phyloP scores from a whole-genome alignment of 2,329 filamentous ascomycete species.

The Sporothrix pseudoabietina region DNA sequence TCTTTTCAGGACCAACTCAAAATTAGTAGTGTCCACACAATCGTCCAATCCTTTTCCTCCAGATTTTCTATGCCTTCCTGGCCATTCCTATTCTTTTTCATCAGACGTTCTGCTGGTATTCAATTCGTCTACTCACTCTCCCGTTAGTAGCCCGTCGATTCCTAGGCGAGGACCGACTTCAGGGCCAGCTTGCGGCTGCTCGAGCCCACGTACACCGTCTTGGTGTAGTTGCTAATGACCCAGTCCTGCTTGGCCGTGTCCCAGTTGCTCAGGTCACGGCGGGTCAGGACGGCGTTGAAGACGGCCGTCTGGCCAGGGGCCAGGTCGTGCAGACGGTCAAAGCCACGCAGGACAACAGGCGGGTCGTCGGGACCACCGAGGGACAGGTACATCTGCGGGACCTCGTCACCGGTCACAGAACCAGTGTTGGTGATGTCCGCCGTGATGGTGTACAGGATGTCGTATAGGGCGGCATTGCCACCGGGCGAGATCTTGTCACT shows the following conservation, averaged over 20 bases:
- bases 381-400: conserved; percentile 76
- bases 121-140: background rate
- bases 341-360: conserved; percentile 69
- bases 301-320: conserved; percentile 65
- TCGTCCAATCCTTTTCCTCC: background rate
- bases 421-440: conserved; percentile 75
- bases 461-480: conserved; percentile 67
- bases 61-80: background rate
- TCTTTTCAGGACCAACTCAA: background rate
- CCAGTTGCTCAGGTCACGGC: conserved; percentile 88
- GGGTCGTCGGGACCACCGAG: conserved; percentile 78
- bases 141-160: background rate
- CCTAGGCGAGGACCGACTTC: conserved; percentile 37
- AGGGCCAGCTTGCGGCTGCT: conserved; percentile 59
- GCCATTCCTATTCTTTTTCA: background rate
- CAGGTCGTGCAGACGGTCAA: conserved; percentile 71
- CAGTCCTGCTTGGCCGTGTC: conserved; percentile 79
- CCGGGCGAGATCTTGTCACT: conserved; percentile 55
- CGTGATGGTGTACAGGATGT: conserved; percentile 67
- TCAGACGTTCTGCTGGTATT: background rate
- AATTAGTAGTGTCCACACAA: background rate
- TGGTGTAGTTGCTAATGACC: conserved; percentile 59
- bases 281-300: conserved; percentile 70
- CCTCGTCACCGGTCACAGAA: conserved; percentile 63
- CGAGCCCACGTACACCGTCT: conserved; percentile 58